Percentiles rank a stretch among this genome's conserved stretches.
Conservation (phyloP, 2,329 filamentous ascomycete genomes). For the Cordyceps fumosorosea region DNA sequence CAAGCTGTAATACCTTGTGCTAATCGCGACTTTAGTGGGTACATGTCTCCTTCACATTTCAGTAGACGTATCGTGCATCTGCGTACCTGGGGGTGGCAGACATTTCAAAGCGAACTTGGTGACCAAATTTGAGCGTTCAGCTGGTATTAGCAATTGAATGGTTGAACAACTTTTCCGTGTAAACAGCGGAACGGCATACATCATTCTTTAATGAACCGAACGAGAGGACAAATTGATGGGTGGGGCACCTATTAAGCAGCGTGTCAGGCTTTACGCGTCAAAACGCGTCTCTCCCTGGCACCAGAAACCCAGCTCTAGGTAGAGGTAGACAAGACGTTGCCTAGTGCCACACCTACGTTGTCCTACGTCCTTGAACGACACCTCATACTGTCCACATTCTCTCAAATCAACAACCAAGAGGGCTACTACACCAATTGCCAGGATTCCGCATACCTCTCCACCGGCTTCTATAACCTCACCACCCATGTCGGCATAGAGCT, state of each 20-base stretch:
- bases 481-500: conserved; percentile 12
- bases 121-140: too few relatives aligned
- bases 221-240: not conserved
- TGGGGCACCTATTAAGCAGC: conserved; percentile 24
- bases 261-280: conserved; percentile 21
- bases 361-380: not conserved
- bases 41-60: too few relatives aligned
- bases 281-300: conserved; percentile 25
- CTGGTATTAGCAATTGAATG: too few relatives aligned
- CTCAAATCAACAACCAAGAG: not conserved
- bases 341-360: not conserved
- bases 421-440: not conserved
- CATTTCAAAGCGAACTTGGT: too few relatives aligned
- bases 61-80: too few relatives aligned
- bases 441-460: not conserved
- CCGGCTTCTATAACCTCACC: not conserved
- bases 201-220: too few relatives aligned
- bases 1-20: too few relatives aligned
- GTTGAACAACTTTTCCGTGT: too few relatives aligned
- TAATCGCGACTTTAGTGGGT: too few relatives aligned
- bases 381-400: not conserved
- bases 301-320: not conserved
- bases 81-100: too few relatives aligned
- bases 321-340: not conserved
- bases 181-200: too few relatives aligned